A percentile compares a stretch with the other conserved stretches of the same genome.
Conservation (phyloP, 768 basidiomycete species). For the Amanita inopinata region DNA sequence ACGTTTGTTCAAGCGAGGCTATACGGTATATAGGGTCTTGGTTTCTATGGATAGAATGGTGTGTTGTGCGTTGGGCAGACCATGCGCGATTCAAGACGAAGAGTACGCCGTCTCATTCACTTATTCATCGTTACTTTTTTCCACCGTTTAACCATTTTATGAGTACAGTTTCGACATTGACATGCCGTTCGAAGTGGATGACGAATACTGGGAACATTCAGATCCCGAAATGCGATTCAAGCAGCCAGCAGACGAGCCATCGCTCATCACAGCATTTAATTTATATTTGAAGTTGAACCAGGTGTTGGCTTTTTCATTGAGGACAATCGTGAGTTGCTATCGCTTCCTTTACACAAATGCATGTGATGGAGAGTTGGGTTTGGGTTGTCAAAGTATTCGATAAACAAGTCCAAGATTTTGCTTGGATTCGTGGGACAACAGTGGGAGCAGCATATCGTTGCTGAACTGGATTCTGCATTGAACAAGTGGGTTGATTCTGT, state of each 20-base stretch:
- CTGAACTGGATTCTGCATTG: slow-evolving; percentile 61
- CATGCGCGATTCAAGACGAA: slow-evolving; percentile 73
- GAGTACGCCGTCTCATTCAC: slow-evolving; percentile 36
- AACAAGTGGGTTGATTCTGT: slow-evolving; percentile 65
- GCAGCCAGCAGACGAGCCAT: slow-evolving; percentile 59
- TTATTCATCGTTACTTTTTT: slow-evolving; percentile 2
- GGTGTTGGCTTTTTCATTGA: slow-evolving; percentile 51
- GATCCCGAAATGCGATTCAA: slow-evolving; percentile 53
- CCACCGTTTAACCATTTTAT: slow-evolving; percentile 1
- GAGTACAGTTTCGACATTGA: slow-evolving; percentile 61
- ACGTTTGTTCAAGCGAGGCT: no score
- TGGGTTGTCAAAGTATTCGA: slow-evolving; percentile 54
- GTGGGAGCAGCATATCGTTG: slow-evolving; percentile 64
- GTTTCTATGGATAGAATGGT: slow-evolving; percentile 42
- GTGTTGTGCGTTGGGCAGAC: slow-evolving; percentile 54
- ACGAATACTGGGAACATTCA: slow-evolving; percentile 65
- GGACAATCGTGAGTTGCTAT: slow-evolving; percentile 46
- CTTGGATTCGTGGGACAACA: slow-evolving; percentile 51
- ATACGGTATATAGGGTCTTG: slow-evolving; percentile 34
- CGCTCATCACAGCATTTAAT: slow-evolving; percentile 45
- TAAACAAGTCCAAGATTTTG: slow-evolving; percentile 60
- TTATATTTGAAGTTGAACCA: slow-evolving; percentile 49
- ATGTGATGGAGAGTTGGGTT: no score
- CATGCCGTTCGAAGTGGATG: slow-evolving; percentile 52
- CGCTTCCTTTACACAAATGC: not conserved